Evolutionary conservation across 345 rosid genomes (phyloP).

Genomic region (Salix caprea): DNA sequence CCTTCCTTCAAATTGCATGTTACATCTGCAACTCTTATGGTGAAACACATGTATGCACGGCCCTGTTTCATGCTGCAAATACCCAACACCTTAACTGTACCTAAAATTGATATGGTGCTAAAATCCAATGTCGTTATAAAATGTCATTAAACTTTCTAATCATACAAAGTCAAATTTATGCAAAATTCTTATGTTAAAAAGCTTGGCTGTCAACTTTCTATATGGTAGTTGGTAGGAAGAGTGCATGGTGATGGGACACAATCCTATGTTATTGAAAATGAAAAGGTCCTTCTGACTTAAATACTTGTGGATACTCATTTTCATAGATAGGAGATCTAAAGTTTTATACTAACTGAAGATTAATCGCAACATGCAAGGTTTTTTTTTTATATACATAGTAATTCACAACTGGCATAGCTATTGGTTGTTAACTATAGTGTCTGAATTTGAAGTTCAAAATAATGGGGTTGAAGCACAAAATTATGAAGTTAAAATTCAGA

Average conservation of each 20-base stretch:
- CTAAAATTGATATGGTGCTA: background rate
- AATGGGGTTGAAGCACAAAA: background rate
- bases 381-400: background rate
- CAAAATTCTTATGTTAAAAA: background rate
- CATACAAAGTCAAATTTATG: background rate
- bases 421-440: background rate
- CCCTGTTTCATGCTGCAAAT: background rate
- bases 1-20: background rate
- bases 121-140: background rate
- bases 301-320: background rate
- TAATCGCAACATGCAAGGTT: background rate
- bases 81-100: background rate
- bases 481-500: background rate
- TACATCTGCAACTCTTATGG: background rate
- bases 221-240: background rate
- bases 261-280: background rate
- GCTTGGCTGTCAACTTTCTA: background rate
- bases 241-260: background rate
- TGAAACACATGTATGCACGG: background rate
- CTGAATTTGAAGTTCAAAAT: background rate
- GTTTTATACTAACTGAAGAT: background rate
- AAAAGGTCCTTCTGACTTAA: background rate
- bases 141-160: background rate
- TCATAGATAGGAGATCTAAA: background rate
- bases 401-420: background rate